Evolutionary conservation across 176 grass and related monocot genomes (phyloP).

Genomic region (Phoenix roebelenii): DNA sequence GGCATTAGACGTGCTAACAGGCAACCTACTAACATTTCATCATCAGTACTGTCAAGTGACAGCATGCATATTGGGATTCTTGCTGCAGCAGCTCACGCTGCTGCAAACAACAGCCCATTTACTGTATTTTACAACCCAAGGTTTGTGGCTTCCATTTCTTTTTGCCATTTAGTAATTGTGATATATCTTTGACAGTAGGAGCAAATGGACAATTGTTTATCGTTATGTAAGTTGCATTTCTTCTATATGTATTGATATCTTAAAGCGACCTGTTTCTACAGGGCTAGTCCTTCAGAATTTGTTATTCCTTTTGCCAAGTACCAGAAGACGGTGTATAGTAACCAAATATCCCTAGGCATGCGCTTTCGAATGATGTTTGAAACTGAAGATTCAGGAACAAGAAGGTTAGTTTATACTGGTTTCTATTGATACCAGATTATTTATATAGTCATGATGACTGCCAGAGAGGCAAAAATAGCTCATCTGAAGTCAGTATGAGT

Average conservation of each 20-base stretch:
- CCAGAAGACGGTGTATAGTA: constrained; percentile 55
- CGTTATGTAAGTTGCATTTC: no score
- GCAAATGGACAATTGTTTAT: no score
- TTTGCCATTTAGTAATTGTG: no score
- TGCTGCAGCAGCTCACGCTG: constrained; percentile 75
- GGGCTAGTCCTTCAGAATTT: constrained; percentile 72
- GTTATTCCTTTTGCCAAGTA: constrained; percentile 84
- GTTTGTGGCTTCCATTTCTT: constrained; percentile 18
- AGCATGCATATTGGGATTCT: constrained; percentile 87
- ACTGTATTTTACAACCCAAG: constrained; percentile 79
- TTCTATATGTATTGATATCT: no score
- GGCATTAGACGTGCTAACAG: constrained; percentile 63
- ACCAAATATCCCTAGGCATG: constrained; percentile 76
- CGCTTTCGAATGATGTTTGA: constrained; percentile 88
- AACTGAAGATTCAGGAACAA: constrained; percentile 70
- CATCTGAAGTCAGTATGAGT: no score
- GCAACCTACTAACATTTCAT: constrained; percentile 62
- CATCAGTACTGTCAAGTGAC: constrained; percentile 68
- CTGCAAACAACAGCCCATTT: constrained; percentile 61
- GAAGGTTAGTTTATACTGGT: constrained; percentile 38
- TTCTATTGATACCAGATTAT: constrained; percentile 21
- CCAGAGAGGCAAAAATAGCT: background rate
- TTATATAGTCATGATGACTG: background rate
- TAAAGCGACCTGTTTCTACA: constrained; percentile 12
- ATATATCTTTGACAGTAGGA: no score